Evolutionary conservation across 1,284 basidiomycete genomes (phyloP).

Genomic region (Cutaneotrichosporon mucoides): DNA sequence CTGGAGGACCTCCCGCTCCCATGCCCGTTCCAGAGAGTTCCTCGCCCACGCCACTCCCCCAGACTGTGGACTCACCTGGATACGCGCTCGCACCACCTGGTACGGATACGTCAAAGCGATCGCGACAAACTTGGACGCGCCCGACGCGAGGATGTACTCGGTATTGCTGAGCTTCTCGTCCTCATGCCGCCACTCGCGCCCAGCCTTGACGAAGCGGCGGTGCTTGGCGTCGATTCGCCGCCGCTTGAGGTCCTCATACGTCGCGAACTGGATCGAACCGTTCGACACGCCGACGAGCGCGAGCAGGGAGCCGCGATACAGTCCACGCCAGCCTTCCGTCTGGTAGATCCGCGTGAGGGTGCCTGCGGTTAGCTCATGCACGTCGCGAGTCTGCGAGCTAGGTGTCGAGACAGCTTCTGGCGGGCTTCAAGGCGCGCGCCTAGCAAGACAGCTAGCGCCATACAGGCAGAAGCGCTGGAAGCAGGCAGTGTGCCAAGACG

Average conservation of each 20-base stretch:
- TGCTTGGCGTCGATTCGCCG: constrained; percentile 77
- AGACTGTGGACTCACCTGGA: constrained; percentile 58
- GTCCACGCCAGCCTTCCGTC: constrained; percentile 71
- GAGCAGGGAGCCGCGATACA: constrained; percentile 82
- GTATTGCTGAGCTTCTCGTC: constrained; percentile 84
- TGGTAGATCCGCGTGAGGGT: constrained; percentile 54
- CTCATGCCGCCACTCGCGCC: constrained; percentile 62
- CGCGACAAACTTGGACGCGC: constrained; percentile 80
- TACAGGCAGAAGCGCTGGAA: too few relatives aligned
- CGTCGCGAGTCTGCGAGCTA: too few relatives aligned
- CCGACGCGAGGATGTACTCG: constrained; percentile 89
- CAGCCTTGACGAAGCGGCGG: constrained; percentile 58
- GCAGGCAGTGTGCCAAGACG: too few relatives aligned
- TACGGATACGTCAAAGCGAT: constrained; percentile 90
- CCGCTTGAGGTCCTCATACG: constrained; percentile 92
- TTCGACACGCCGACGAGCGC: constrained; percentile 92
- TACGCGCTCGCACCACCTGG: constrained; percentile 90
- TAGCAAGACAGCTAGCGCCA: too few relatives aligned
- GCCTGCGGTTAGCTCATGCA: too few relatives aligned
- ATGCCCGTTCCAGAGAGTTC: too few relatives aligned
- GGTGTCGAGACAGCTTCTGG: too few relatives aligned
- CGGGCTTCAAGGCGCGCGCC: too few relatives aligned
- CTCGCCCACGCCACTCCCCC: too few relatives aligned
- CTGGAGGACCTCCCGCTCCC: too few relatives aligned
- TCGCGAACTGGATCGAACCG: constrained; percentile 93